A percentile compares a stretch with the other conserved stretches of the same genome.
phyloP scores from a whole-genome alignment of 2,329 filamentous ascomycete species.

The Rhynchosporium secalis region DNA sequence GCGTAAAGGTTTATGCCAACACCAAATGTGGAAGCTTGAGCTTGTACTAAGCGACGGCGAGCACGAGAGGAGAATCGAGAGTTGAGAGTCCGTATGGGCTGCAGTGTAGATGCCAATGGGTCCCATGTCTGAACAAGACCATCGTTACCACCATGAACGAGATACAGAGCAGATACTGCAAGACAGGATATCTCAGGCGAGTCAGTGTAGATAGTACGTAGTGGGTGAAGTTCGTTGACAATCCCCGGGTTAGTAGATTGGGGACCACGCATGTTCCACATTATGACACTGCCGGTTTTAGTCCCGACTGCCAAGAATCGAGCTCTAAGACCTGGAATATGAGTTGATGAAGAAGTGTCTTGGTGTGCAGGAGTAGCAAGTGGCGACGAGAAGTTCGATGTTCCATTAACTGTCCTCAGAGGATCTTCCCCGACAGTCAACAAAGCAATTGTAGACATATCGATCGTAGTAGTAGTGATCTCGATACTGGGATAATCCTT shows the following conservation, averaged over 20 bases:
- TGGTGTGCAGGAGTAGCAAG: slow-evolving; percentile 33
- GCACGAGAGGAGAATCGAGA: slow-evolving; percentile 80
- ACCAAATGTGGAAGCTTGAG: slow-evolving; percentile 64
- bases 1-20: slow-evolving; percentile 76
- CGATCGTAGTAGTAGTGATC: slow-evolving; percentile 70
- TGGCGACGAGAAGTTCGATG: slow-evolving; percentile 35
- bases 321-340: slow-evolving; percentile 82
- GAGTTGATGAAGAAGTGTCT: slow-evolving; percentile 42
- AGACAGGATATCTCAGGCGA: slow-evolving; percentile 84
- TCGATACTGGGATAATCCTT: slow-evolving; percentile 58
- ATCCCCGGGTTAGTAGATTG: slow-evolving; percentile 54
- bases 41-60: slow-evolving; percentile 70
- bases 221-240: slow-evolving; percentile 62
- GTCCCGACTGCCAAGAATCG: slow-evolving; percentile 83
- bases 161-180: slow-evolving; percentile 79
- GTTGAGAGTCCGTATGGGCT: slow-evolving; percentile 83
- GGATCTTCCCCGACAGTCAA: slow-evolving; percentile 78
- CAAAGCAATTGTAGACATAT: slow-evolving; percentile 71
- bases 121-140: slow-evolving; percentile 97
- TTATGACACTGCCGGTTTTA: slow-evolving; percentile 68
- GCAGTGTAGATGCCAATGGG: slow-evolving; percentile 75
- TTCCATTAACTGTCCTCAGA: slow-evolving; percentile 58
- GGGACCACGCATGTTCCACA: slow-evolving; percentile 81
- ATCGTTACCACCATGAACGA: slow-evolving; percentile 92
- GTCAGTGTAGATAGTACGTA: slow-evolving; percentile 85